These are phyloP conservation scores for Citrus sinensis DNA, from an alignment of 345 rosid species.

Conservation along the genomic window DNA sequence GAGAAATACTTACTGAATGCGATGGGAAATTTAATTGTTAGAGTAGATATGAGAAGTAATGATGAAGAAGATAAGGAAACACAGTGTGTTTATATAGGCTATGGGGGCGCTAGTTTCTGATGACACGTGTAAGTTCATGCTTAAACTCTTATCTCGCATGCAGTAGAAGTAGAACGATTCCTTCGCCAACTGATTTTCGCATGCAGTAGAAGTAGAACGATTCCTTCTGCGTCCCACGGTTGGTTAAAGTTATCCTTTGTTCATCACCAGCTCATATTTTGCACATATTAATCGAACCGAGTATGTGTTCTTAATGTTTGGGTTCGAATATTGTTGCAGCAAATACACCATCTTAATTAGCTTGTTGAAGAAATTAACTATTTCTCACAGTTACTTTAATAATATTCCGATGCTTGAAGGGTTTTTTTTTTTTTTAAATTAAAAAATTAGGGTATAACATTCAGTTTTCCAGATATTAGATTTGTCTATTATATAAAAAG, in stretches of 20 bases:
- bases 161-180: neutral
- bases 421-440: no score
- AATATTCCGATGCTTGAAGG: no score
- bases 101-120: slow-evolving; percentile 7
- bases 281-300: neutral
- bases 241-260: no score
- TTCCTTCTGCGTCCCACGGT: neutral
- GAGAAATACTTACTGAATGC: neutral
- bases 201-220: neutral
- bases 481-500: no score
- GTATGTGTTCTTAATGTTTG: neutral
- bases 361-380: no score
- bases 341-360: neutral
- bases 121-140: slow-evolving; percentile 12
- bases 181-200: neutral
- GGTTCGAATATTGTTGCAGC: neutral
- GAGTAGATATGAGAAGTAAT: neutral
- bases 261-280: no score
- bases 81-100: neutral
- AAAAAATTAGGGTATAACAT: no score
- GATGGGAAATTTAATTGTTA: neutral
- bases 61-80: neutral
- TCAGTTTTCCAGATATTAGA: no score
- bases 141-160: neutral
- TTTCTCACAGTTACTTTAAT: no score